Percentiles rank a stretch among this genome's conserved stretches.
Evolutionary conservation across 2,329 filamentous ascomycete species (phyloP).

Genomic region (Periglandula ipomoeae): DNA sequence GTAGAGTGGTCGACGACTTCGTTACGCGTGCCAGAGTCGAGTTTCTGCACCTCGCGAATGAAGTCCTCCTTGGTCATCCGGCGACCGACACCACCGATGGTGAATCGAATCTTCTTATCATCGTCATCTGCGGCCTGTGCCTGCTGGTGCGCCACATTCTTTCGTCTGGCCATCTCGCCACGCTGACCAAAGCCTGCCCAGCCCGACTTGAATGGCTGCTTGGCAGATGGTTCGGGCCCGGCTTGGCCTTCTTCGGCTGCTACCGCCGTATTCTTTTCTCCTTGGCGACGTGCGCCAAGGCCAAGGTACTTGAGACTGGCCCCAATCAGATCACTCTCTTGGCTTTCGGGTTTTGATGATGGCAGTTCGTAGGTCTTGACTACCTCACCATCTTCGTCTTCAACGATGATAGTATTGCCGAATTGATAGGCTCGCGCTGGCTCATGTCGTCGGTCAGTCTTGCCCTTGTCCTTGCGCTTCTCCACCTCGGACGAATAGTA

Average conservation of each 20-base stretch:
- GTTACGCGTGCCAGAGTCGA: slow-evolving; percentile 56
- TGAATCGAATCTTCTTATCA: slow-evolving; percentile 66
- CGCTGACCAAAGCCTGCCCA: slow-evolving; percentile 39
- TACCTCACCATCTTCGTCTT: slow-evolving; percentile 79
- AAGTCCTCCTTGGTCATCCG: slow-evolving; percentile 78
- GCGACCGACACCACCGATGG: slow-evolving; percentile 60
- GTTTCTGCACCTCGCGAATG: slow-evolving; percentile 60
- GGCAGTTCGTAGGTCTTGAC: slow-evolving; percentile 76
- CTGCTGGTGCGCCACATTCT: slow-evolving; percentile 30
- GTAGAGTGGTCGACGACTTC: slow-evolving; percentile 44
- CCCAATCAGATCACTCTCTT: slow-evolving; percentile 29
- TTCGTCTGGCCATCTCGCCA: slow-evolving; percentile 28
- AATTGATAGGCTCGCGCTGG: slow-evolving; percentile 80
- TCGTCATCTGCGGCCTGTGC: slow-evolving; percentile 26
- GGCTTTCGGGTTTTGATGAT: slow-evolving; percentile 35
- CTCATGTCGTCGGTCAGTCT: slow-evolving; percentile 52
- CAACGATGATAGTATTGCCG: slow-evolving; percentile 79
- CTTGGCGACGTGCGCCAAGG: slow-evolving; percentile 35
- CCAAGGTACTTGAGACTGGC: slow-evolving; percentile 46
- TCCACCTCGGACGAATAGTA: slow-evolving; percentile 52
- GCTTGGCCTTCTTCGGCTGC: slow-evolving; percentile 23
- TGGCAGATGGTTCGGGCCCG: slow-evolving; percentile 23
- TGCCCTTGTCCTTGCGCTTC: slow-evolving; percentile 53
- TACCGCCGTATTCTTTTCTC: slow-evolving; percentile 25
- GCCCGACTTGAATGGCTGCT: slow-evolving; percentile 33